These are phyloP conservation scores for Stropharia rugosoannulata DNA, from an alignment of 768 basidiomycete genomes.

Conservation along the genomic window DNA sequence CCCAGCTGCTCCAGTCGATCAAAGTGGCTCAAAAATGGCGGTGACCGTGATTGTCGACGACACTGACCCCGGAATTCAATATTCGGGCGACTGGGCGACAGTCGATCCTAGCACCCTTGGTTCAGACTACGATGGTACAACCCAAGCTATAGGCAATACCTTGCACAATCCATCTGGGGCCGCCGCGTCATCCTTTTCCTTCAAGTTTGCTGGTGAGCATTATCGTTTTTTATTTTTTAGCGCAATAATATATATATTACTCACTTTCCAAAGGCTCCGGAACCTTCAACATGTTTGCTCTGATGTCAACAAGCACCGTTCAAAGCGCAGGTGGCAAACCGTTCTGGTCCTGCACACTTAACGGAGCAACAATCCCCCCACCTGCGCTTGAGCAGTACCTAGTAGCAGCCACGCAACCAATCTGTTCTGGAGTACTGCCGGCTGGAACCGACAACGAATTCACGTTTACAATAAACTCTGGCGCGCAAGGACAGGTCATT, in stretches of 20 bases:
- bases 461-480: not conserved
- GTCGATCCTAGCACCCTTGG: not conserved
- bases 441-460: not conserved
- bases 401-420: not conserved
- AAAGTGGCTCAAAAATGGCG: not conserved
- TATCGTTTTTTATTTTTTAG: not conserved
- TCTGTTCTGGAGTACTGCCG: not conserved
- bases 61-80: not conserved
- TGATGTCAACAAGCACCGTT: too few relatives aligned
- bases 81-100: not conserved
- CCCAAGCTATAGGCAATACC: not conserved
- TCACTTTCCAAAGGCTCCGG: too few relatives aligned
- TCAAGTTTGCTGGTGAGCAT: not conserved
- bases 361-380: too few relatives aligned
- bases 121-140: not conserved
- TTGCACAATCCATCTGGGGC: not conserved
- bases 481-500: not conserved
- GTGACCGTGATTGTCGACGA: not conserved
- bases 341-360: too few relatives aligned
- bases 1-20: too few relatives aligned
- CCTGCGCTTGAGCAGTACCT: too few relatives aligned
- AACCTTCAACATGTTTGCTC: too few relatives aligned
- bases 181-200: not conserved
- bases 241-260: not conserved
- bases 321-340: too few relatives aligned